Conservation (phyloP, 768 basidiomycete genomes). For the Podaxis sp. region DNA sequence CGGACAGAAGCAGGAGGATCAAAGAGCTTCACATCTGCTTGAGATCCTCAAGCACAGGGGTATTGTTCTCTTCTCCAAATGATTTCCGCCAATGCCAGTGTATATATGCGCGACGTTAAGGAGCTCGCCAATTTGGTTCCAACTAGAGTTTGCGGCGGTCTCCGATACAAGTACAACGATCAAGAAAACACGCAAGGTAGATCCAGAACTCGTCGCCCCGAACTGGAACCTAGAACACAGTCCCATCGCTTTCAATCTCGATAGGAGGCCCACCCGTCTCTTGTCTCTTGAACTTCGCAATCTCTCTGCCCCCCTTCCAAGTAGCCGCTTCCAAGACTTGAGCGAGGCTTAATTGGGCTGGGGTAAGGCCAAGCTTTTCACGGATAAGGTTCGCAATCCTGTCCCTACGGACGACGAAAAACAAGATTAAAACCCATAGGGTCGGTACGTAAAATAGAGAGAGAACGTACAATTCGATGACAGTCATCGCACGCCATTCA, state of each 20-base stretch:
- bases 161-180: neutral
- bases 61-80: no score
- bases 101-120: no score
- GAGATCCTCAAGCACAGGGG: no score
- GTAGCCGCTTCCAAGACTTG: conserved; percentile 94
- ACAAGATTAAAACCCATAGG: neutral
- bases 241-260: conserved; percentile 84
- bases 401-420: conserved; percentile 51
- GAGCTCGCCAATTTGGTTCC: no score
- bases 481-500: conserved; percentile 96
- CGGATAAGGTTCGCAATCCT: conserved; percentile 75
- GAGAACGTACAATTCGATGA: conserved; percentile 79
- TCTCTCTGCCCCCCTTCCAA: conserved; percentile 95
- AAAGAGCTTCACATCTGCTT: no score
- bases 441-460: neutral
- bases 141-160: no score
- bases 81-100: no score
- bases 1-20: no score
- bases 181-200: neutral
- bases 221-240: conserved; percentile 58
- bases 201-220: conserved; percentile 2
- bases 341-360: conserved; percentile 65
- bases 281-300: conserved; percentile 77
- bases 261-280: conserved; percentile 81
- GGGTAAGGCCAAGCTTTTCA: conserved; percentile 47